Percentiles rank a stretch among this genome's conserved stretches.
Conservation (phyloP, 2,329 filamentous ascomycete species). For the Trichoderma sp. region DNA sequence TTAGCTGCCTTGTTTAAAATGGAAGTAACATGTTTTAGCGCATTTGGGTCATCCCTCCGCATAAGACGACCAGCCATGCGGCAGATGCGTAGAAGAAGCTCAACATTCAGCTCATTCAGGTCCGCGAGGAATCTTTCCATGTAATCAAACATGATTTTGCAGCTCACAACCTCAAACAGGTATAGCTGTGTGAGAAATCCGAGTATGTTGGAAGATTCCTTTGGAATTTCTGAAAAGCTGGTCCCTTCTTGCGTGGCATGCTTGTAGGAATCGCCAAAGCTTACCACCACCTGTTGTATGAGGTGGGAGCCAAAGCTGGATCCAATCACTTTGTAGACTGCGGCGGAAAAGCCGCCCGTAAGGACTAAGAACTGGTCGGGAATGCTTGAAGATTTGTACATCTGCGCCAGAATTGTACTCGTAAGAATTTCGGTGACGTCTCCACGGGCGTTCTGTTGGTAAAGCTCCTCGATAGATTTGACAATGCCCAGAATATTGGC, state of each 20-base stretch:
- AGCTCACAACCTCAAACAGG: slow-evolving; percentile 83
- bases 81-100: slow-evolving; percentile 80
- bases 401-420: slow-evolving; percentile 71
- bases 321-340: slow-evolving; percentile 81
- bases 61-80: slow-evolving; percentile 78
- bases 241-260: slow-evolving; percentile 37
- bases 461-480: slow-evolving; percentile 76
- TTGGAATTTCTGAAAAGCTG: slow-evolving; percentile 39
- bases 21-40: slow-evolving; percentile 83
- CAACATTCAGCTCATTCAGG: slow-evolving; percentile 82
- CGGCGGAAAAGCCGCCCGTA: slow-evolving; percentile 83
- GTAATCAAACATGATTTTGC: slow-evolving; percentile 85
- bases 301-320: slow-evolving; percentile 87
- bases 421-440: slow-evolving; percentile 80
- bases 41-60: slow-evolving; percentile 80
- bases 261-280: slow-evolving; percentile 66
- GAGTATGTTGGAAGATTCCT: slow-evolving; percentile 65
- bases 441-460: slow-evolving; percentile 79
- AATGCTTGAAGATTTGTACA: slow-evolving; percentile 73
- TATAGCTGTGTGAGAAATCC: slow-evolving; percentile 84
- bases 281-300: slow-evolving; percentile 71
- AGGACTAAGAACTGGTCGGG: slow-evolving; percentile 89
- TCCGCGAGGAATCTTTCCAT: slow-evolving; percentile 71
- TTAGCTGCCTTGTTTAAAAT: slow-evolving; percentile 71
- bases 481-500: slow-evolving; percentile 84